Base-by-base conservation (phyloP, 2,329 filamentous ascomycete genomes). In the Aspergillus fischeri region DNA sequence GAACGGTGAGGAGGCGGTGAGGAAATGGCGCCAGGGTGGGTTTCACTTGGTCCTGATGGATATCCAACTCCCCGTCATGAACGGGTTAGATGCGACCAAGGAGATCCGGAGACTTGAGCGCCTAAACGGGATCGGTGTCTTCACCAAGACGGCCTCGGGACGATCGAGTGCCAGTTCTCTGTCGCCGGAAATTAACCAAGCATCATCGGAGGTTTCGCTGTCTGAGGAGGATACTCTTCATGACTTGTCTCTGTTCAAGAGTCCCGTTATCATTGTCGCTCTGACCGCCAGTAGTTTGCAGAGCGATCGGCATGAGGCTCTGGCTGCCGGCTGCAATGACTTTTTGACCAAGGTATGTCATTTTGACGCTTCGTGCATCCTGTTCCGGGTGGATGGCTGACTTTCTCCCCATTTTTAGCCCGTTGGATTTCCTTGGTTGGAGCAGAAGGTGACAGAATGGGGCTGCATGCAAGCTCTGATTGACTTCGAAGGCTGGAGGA, bases 391-490 rank as follows among this genome's bases (percentile, higher is more conserved):
- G 27, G 4, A 17, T 51, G 3, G 21, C 28, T 25, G n/a, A 41
- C 20, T 51, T n/a, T 56, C 21, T 54, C 61, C 44, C 63, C 56
- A n/a, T 35, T 4, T 50, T 47, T 70, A 96, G 91, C 94, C 94
- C 21, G 93, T 99, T 65, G 96, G 96, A 73, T 97, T 97, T 70
- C 89, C 95, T 58, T 99, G 93, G 92, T 84, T 99, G 27, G 91
- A 97, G 73, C 86, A 93, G 57, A 99, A 99, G 75, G 92, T 97
- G 65, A 97, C 95, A 77, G 94, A 99, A 80, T 99, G 94, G 94
- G 94, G 94, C 56, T 97, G 94, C 79, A 99, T 99, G 94, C 94
- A 97, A 78, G 94, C 94, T 9, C 83, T 99, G 25, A 97, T 99
- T 69, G 94, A 99, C 78, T 97, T 94, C 72, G 93, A 97, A 72